These are phyloP conservation scores for Populus hybrid DNA, from an alignment of 441 rosid species.

Conservation along the genomic window DNA sequence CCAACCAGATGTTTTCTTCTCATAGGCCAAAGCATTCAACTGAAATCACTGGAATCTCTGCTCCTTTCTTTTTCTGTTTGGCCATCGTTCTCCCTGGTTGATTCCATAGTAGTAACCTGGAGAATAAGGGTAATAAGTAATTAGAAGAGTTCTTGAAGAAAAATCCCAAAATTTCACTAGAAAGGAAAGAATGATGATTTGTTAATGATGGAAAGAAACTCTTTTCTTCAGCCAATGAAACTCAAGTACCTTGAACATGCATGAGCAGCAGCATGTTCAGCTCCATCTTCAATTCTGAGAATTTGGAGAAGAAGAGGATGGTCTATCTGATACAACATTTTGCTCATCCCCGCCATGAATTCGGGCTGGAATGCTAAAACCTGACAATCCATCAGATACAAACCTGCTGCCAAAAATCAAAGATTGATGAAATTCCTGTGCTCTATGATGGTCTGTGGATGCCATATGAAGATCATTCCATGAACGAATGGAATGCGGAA, in stretches of 20 bases:
- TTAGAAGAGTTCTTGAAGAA: not conserved
- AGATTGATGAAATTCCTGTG: conserved; percentile 43
- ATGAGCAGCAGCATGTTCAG: not conserved
- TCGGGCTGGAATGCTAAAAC: conserved; percentile 77
- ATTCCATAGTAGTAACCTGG: not conserved
- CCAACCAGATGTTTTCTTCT: conserved; percentile 12
- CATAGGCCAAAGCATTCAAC: not conserved
- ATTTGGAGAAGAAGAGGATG: conserved; percentile 71
- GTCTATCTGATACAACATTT: conserved; percentile 59
- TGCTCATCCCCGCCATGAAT: conserved; percentile 77
- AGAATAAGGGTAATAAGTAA: not conserved
- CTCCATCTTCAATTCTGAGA: conserved; percentile 59
- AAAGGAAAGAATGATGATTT: too few relatives aligned
- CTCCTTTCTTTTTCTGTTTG: conserved; percentile 11
- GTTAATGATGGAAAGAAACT: not conserved
- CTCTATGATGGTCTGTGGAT: conserved; percentile 39
- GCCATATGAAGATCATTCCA: conserved; percentile 61
- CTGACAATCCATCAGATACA: conserved; percentile 54
- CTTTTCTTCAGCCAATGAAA: not conserved
- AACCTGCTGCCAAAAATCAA: conserved; percentile 57
- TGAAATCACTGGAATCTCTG: conserved; percentile 5
- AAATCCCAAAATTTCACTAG: not conserved
- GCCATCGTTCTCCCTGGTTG: not conserved
- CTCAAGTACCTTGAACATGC: conserved; percentile 14
- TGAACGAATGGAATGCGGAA: conserved; percentile 68